Evolutionary conservation across 2,329 filamentous ascomycete species (phyloP), one percentile per base, ranked within the genome.

Genomic region (Fusarium goolgardi): DNA sequence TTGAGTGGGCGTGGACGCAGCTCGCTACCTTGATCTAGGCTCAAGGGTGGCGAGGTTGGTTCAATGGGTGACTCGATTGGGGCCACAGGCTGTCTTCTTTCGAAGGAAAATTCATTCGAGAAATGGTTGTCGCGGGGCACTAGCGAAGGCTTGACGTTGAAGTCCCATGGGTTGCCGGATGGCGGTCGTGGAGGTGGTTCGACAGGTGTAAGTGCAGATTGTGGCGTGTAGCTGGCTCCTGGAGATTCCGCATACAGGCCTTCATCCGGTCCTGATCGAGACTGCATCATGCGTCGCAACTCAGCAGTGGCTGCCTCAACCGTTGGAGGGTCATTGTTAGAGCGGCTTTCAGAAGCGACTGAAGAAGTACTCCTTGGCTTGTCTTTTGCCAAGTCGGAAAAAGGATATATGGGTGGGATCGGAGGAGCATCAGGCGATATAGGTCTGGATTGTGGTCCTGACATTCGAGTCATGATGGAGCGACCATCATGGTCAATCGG

Each of bases 131-230:
- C 72, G 7, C 62, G 61, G n/a, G 52, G 59, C 18, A 52, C 55
- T 20, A 71, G 71, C 20, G 69, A 63, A 31, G 61, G 29, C 29
- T 62, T 62, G 20, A 60, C 31, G 34, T 59, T 59, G 35, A 78
- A 69, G 59, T 83, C 78, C 82, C 82, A 84, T 9, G 82, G 81
- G 53, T 83, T 80, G 13, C 75, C 62, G 9, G 79, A 81, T 12
- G 81, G 81, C 4, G 80, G 81, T n/a, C 71, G 65, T 8, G 76
- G 75, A 2, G 75, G 71, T 23, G 67, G 67, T 49, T 73, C 73
- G 13, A 68, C 34, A 7, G 68, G 67, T 13, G 77, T 51, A 13
- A 63, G 39, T 18, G 45, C 50, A 39, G 57, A 65, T 34, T 63
- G 54, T 5, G 62, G 66, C 20, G 55, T 51, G 7, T 64, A 57